Evolutionary conservation across 768 basidiomycete species (phyloP).

Genomic region (Mycena capillaripes): DNA sequence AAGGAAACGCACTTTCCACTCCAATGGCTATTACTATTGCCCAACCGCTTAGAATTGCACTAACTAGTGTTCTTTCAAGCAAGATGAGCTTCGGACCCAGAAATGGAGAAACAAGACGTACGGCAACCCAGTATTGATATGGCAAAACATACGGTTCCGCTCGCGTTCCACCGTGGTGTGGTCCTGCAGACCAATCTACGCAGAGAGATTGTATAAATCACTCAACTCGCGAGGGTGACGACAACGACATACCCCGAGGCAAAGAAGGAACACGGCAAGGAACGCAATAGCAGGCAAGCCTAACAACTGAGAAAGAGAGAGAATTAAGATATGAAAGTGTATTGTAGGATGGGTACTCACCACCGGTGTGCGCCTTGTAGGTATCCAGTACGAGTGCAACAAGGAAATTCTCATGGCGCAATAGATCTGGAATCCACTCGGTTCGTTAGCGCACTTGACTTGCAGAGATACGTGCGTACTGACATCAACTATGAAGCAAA

Average conservation of each 20-base stretch:
- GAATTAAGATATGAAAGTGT: not conserved
- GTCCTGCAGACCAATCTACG: conserved; percentile 25
- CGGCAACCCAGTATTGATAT: conserved; percentile 27
- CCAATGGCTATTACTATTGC: conserved; percentile 32
- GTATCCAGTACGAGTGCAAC: conserved; percentile 9
- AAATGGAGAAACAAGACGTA: not conserved
- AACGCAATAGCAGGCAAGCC: conserved; percentile 14
- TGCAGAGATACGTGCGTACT: not conserved
- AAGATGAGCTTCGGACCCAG: not conserved
- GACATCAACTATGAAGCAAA: conserved; percentile 35
- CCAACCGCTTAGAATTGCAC: conserved; percentile 17
- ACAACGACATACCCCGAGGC: conserved; percentile 5
- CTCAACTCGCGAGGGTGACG: too few relatives aligned
- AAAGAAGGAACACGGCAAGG: not conserved
- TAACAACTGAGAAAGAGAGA: conserved; percentile 2
- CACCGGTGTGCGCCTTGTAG: conserved; percentile 14
- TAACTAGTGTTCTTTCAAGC: conserved; percentile 12
- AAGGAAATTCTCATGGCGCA: conserved; percentile 13
- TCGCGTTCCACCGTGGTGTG: conserved; percentile 19
- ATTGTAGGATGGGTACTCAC: not conserved
- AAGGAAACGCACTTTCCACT: conserved; percentile 31
- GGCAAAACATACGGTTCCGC: conserved; percentile 22
- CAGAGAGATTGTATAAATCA: not conserved
- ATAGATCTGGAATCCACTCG: conserved; percentile 3
- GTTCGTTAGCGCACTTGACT: not conserved